Evolutionary conservation across 345 rosid species (phyloP).

Genomic region (Lepidium didymum): DNA sequence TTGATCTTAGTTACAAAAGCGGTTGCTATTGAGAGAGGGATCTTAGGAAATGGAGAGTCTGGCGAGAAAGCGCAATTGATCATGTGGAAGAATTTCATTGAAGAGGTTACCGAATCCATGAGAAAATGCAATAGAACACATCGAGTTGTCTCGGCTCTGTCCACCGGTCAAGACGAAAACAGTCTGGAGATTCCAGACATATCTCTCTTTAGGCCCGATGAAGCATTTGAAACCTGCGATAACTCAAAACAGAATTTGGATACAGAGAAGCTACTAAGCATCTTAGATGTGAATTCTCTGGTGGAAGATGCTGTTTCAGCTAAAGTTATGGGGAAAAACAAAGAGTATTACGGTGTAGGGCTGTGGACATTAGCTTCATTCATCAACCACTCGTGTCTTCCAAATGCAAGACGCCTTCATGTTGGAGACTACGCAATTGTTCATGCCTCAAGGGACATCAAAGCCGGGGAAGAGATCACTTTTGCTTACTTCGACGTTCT

Average conservation of each 20-base stretch:
- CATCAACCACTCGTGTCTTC: constrained; percentile 75
- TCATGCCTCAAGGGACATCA: constrained; percentile 70
- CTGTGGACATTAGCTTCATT: constrained; percentile 71
- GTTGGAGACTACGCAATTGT: constrained; percentile 60
- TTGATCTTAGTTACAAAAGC: constrained; percentile 63
- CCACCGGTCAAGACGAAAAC: constrained; percentile 55
- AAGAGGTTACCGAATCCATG: constrained; percentile 41
- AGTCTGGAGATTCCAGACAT: constrained; percentile 50
- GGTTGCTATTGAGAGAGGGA: constrained; percentile 70
- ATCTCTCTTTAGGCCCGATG: constrained; percentile 49
- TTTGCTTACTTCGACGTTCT: constrained; percentile 64
- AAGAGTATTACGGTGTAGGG: constrained; percentile 71
- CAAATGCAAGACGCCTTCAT: constrained; percentile 69
- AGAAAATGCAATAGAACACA: constrained; percentile 40
- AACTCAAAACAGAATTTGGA: constrained; percentile 28
- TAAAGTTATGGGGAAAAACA: constrained; percentile 69
- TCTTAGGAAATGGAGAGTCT: constrained; percentile 44
- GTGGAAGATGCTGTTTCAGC: constrained; percentile 79
- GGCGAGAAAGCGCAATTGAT: constrained; percentile 55
- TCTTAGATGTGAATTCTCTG: constrained; percentile 77
- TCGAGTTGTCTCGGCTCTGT: constrained; percentile 38
- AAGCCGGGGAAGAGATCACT: constrained; percentile 77
- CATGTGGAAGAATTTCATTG: constrained; percentile 80
- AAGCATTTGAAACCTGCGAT: constrained; percentile 10
- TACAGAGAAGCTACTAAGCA: constrained; percentile 44